Conservation (phyloP, 1,139 yeast species). For the Meyerozyma smithsonii region DNA sequence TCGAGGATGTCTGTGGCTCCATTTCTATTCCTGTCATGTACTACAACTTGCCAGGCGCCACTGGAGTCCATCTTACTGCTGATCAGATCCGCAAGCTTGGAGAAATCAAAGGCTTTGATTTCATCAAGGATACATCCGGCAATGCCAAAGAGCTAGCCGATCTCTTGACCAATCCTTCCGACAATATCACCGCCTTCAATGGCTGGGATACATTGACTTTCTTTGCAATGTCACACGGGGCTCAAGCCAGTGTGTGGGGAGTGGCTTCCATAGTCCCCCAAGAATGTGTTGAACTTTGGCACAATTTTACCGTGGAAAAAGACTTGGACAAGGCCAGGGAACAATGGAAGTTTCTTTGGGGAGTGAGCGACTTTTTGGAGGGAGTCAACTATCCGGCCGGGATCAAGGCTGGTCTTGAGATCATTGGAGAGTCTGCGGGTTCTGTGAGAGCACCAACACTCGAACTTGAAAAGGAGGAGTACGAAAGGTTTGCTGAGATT, state of each 20-base stretch:
- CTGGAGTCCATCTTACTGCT: slow-evolving; percentile 14
- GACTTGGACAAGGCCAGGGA: slow-evolving; percentile 13
- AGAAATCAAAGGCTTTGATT: slow-evolving; percentile 13
- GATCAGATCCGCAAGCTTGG: slow-evolving; percentile 11
- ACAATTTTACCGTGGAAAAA: slow-evolving; percentile 10
- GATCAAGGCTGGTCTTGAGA: slow-evolving; percentile 14
- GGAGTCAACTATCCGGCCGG: slow-evolving; percentile 13
- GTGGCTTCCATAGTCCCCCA: slow-evolving; percentile 14
- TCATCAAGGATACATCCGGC: slow-evolving; percentile 14
- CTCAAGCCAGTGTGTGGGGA: slow-evolving; percentile 13
- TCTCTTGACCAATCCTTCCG: slow-evolving; percentile 13
- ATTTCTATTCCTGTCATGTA: slow-evolving; percentile 13
- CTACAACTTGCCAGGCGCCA: slow-evolving; percentile 15
- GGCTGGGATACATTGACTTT: slow-evolving; percentile 15
- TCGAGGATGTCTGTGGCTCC: slow-evolving; percentile 13
- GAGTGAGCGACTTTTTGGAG: slow-evolving; percentile 12
- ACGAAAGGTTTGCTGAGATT: slow-evolving; percentile 9
- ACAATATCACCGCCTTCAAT: slow-evolving; percentile 10
- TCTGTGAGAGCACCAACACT: slow-evolving; percentile 13
- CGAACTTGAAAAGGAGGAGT: slow-evolving; percentile 10
- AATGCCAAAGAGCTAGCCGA: slow-evolving; percentile 13
- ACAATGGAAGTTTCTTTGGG: slow-evolving; percentile 14
- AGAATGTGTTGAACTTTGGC: slow-evolving; percentile 13
- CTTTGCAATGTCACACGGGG: slow-evolving; percentile 13
- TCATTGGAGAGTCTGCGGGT: slow-evolving; percentile 12